A percentile compares a stretch with the other conserved stretches of the same genome.
phyloP scores from a whole-genome alignment of 2,329 filamentous ascomycete genomes.

The Sporothrix sp. region DNA sequence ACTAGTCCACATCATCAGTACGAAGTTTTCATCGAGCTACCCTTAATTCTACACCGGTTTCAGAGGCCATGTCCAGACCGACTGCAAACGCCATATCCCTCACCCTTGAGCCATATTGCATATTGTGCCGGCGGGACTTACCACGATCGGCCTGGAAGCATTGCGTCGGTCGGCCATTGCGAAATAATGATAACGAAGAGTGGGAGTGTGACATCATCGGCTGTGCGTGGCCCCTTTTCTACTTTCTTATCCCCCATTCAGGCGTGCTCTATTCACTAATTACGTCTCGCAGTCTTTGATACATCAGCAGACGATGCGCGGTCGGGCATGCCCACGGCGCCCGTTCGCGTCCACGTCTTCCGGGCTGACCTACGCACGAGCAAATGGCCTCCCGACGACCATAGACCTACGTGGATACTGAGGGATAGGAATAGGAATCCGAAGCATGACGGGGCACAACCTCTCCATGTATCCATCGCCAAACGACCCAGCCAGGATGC shows the following conservation, averaged over 20 bases:
- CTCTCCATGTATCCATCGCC: conserved; percentile 1
- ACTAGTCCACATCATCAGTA: too few species aligned
- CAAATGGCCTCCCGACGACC: not conserved
- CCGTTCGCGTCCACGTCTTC: conserved; percentile 5
- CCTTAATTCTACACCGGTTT: too few species aligned
- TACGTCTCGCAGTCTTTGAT: conserved; percentile 3
- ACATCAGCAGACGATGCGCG: not conserved
- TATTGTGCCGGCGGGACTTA: conserved; percentile 6
- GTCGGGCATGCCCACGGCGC: not conserved
- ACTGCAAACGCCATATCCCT: conserved; percentile 1
- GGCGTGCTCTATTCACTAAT: not conserved
- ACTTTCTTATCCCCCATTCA: not conserved
- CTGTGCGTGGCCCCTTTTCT: not conserved
- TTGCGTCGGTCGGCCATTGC: conserved; percentile 6
- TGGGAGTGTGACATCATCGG: conserved; percentile 6
- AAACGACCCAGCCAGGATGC: conserved; percentile 9
- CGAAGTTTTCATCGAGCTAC: not conserved
- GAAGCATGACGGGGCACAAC: not conserved
- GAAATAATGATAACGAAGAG: not conserved
- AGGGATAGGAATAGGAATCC: not conserved
- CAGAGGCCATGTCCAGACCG: conserved; percentile 5
- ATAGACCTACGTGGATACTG: not conserved
- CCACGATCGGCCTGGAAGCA: conserved; percentile 5
- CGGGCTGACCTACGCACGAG: conserved; percentile 4
- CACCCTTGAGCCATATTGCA: conserved; percentile 8